Evolutionary conservation across 2,329 filamentous ascomycete species (phyloP).

Genomic region (Septoria petroselini): DNA sequence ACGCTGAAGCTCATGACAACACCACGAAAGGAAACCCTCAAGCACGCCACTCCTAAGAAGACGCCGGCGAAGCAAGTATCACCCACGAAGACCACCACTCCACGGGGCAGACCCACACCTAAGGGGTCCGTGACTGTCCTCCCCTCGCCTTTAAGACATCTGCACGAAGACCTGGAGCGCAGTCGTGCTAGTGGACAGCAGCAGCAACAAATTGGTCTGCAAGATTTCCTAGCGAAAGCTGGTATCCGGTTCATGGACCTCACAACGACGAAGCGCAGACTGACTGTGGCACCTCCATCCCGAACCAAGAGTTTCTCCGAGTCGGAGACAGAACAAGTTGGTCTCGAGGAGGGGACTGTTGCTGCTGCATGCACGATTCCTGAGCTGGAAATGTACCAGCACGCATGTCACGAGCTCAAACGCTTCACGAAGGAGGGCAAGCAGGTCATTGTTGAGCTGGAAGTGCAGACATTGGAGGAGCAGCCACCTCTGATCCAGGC

Average conservation of each 20-base stretch:
- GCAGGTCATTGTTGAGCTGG: constrained; percentile 84
- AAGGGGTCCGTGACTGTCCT: constrained; percentile 23
- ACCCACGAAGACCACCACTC: constrained; percentile 43
- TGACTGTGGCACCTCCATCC: constrained; percentile 63
- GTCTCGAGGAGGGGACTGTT: constrained; percentile 74
- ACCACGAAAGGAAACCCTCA: constrained; percentile 46
- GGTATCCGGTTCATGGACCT: constrained; percentile 98
- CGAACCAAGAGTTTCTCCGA: constrained; percentile 42
- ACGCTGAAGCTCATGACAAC: constrained; percentile 50
- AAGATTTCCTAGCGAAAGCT: constrained; percentile 91
- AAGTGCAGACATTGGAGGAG: constrained; percentile 80
- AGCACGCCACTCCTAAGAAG: constrained; percentile 43
- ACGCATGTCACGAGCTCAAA: constrained; percentile 91
- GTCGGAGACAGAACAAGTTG: constrained; percentile 29
- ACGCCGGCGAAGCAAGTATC: constrained; percentile 41
- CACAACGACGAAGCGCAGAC: constrained; percentile 88
- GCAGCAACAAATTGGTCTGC: constrained; percentile 57
- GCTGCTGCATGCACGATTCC: constrained; percentile 88
- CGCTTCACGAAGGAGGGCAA: constrained; percentile 94
- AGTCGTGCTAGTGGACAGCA: constrained; percentile 21
- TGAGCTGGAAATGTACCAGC: constrained; percentile 90
- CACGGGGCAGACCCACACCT: constrained; percentile 32
- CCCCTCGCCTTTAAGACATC: constrained; percentile 29
- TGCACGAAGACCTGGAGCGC: constrained; percentile 32
- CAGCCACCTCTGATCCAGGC: constrained; percentile 90